Evolutionary conservation across 2,329 filamentous ascomycete genomes (phyloP), one percentile per base, ranked within the genome.

Genomic region (Neonectria hederae): DNA sequence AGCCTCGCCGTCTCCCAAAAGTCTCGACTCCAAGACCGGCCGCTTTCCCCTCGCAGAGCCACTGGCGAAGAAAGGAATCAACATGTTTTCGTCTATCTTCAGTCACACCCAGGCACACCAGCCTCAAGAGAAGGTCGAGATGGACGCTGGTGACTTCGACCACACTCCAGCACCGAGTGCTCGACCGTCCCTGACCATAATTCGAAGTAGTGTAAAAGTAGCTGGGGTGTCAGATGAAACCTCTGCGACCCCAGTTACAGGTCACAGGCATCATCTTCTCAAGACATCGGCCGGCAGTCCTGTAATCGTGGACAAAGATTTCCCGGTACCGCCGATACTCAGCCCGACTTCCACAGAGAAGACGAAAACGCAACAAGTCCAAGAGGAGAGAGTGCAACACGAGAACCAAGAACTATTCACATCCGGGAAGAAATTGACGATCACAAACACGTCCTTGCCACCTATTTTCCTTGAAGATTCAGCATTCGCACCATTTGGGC

Each of bases 91-190:
- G 24, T 56, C 62, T 9, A 65, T 73, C 32, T 72, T 73, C 62
- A 63, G 58, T 26, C 66, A 75, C 38, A 67, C 66, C n/a, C 54
- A 68, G 43, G 69, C 67, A 57, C 65, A 67, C 28, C 63, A 69
- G 53, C 66, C 68, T 49, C 45, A 60, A 17, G 62, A 63, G 28
- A 59, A 65, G 43, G 53, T 54, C 5, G 60, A 69, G 32, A 69
- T 72, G 62, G 69, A 70, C 13, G 35, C 54, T 35, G 71, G 70
- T n/a, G 72, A 73, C 52, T 77, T 80, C 54, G 75, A 79, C 60
- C 64, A 69, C 21, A 78, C 77, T 21, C 77, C 78, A 19, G 67
- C 72, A n/a, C 73, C 75, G 9, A 79, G 77, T 51, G 59, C 64
- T 28, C 75, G 72, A 17, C 59, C 73, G 17, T 78, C 76, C 9